Percentiles rank a stretch among this genome's conserved stretches.
Evolutionary conservation across 768 basidiomycete genomes (phyloP).

Genomic region (Kwoniella bestiolae): DNA sequence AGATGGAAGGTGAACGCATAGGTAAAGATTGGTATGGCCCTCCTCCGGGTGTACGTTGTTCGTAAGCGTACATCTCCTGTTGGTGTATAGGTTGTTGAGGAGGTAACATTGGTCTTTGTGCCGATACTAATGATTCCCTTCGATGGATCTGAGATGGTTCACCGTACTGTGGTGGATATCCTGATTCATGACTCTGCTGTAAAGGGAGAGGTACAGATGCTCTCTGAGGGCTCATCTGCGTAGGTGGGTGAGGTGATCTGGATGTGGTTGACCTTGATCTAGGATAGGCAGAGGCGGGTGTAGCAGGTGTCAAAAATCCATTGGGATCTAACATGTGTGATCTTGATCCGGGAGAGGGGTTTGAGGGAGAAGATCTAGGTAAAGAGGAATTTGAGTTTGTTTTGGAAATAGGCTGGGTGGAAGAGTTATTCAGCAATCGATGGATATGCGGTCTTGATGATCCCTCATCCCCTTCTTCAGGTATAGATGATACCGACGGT

Average conservation of each 20-base stretch:
- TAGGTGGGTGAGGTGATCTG: slow-evolving; percentile 30
- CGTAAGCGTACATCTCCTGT: slow-evolving; percentile 27
- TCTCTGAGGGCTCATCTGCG: slow-evolving; percentile 23
- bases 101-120: slow-evolving; percentile 41
- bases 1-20: slow-evolving; percentile 44
- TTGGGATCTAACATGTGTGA: slow-evolving; percentile 26
- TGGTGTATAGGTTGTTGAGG: slow-evolving; percentile 34
- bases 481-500: slow-evolving; percentile 17
- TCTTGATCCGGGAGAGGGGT: slow-evolving; percentile 29
- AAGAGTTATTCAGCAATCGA: slow-evolving; percentile 29
- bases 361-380: slow-evolving; percentile 30
- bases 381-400: slow-evolving; percentile 40
- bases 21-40: slow-evolving; percentile 27
- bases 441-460: slow-evolving; percentile 27
- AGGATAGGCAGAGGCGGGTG: slow-evolving; percentile 24
- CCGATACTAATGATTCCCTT: neutral
- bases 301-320: slow-evolving; percentile 42
- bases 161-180: slow-evolving; percentile 19
- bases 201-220: slow-evolving; percentile 6
- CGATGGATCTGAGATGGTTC: slow-evolving; percentile 3
- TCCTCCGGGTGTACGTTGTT: slow-evolving; percentile 29
- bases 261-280: slow-evolving; percentile 28
- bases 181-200: neutral
- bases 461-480: slow-evolving; percentile 36
- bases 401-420: slow-evolving; percentile 30